Conservation (phyloP, 2,329 filamentous ascomycete genomes). For the Calonectria honghensis region DNA sequence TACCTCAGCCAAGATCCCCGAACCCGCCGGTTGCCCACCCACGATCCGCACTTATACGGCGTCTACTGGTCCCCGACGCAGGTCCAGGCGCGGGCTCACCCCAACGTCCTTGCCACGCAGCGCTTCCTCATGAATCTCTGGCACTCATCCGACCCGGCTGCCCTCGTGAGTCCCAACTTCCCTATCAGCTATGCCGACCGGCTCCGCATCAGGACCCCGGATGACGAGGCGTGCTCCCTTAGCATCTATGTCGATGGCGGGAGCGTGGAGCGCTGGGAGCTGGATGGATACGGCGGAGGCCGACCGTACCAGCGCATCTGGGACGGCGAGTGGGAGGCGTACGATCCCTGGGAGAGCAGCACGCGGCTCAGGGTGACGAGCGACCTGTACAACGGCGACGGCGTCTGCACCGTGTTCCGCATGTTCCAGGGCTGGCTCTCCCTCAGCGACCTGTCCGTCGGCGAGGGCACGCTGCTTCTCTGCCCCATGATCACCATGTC, state of each 20-base stretch:
- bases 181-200: slow-evolving; percentile 78
- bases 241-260: slow-evolving; percentile 79
- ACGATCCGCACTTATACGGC: slow-evolving; percentile 59
- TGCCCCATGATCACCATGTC: slow-evolving; percentile 82
- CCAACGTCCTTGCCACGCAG: slow-evolving; percentile 62
- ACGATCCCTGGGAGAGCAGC: slow-evolving; percentile 84
- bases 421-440: slow-evolving; percentile 87
- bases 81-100: slow-evolving; percentile 62
- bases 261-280: slow-evolving; percentile 80
- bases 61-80: slow-evolving; percentile 65
- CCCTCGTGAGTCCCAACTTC: slow-evolving; percentile 64
- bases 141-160: slow-evolving; percentile 61
- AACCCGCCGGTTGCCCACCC: slow-evolving; percentile 56
- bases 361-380: slow-evolving; percentile 77
- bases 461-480: slow-evolving; percentile 82
- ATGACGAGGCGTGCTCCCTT: slow-evolving; percentile 72
- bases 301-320: slow-evolving; percentile 80
- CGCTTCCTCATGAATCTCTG: slow-evolving; percentile 68
- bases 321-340: slow-evolving; percentile 82
- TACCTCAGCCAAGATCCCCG: slow-evolving; percentile 72
- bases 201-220: slow-evolving; percentile 70
- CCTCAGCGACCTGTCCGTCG: slow-evolving; percentile 78
- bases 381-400: slow-evolving; percentile 83
- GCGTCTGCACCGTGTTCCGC: slow-evolving; percentile 83
- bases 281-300: slow-evolving; percentile 74